Percentiles rank a stretch among this genome's conserved stretches.
Conservation (phyloP, 306 rosid genomes). For the Clitoria ternatea region DNA sequence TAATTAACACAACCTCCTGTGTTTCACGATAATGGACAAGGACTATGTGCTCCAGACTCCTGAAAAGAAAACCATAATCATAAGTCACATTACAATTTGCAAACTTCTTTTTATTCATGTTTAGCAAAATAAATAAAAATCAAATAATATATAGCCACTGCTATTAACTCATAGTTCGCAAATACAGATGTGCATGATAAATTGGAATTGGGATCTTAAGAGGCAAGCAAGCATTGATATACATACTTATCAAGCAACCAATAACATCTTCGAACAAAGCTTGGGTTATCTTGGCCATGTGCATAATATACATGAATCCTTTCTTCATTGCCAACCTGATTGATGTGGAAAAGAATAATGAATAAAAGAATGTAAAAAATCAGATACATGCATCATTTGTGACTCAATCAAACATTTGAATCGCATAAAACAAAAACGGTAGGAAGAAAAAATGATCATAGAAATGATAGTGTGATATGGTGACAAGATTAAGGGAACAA, state of each 20-base stretch:
- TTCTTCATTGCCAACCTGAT: conserved; percentile 91
- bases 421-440: conserved; percentile 10
- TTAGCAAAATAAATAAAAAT: not conserved
- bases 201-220: conserved; percentile 12
- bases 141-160: conserved; percentile 9
- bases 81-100: not conserved
- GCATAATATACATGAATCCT: conserved; percentile 97
- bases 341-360: conserved; percentile 1
- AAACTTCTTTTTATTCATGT: conserved; percentile 4
- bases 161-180: conserved; percentile 6
- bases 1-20: conserved; percentile 56
- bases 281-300: conserved; percentile 72
- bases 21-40: conserved; percentile 99
- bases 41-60: conserved; percentile 90
- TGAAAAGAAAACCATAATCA: conserved; percentile 41
- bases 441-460: conserved; percentile 16
- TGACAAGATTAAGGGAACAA: not conserved
- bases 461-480: not conserved
- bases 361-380: conserved; percentile 1
- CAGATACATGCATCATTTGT: conserved; percentile 10
- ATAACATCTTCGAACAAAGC: conserved; percentile 91
- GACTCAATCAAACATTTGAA: conserved; percentile 14
- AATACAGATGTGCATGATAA: not conserved
- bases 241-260: conserved; percentile 99
- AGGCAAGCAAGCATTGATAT: conserved; percentile 21